Conservation (phyloP, 805 yeast genomes). For the Wickerhamiella galacta region DNA sequence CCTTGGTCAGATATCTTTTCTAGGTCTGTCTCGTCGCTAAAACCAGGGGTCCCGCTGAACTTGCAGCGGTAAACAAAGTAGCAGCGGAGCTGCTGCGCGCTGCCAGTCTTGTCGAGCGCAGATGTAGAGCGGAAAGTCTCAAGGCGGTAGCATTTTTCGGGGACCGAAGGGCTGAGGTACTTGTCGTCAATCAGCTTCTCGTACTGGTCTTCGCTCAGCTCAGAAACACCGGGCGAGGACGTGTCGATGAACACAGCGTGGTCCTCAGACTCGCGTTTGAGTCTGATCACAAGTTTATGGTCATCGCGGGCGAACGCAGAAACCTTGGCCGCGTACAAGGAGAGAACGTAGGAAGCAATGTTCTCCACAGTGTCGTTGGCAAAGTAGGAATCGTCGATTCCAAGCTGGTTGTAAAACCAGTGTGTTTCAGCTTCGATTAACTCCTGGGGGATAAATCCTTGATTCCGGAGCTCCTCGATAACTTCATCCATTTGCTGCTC, state of each 20-base stretch:
- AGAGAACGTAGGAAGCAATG: slow-evolving; percentile 70
- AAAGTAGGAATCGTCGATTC: slow-evolving; percentile 84
- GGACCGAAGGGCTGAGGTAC: slow-evolving; percentile 34
- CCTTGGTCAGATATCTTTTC: slow-evolving; percentile 60
- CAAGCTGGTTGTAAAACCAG: slow-evolving; percentile 78
- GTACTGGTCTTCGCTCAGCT: slow-evolving; percentile 30
- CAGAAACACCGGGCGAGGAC: slow-evolving; percentile 33
- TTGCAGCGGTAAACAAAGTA: slow-evolving; percentile 70
- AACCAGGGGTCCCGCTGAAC: slow-evolving; percentile 24
- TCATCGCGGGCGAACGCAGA: slow-evolving; percentile 62
- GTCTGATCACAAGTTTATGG: slow-evolving; percentile 47
- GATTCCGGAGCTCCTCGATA: slow-evolving; percentile 59
- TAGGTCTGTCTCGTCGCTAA: slow-evolving; percentile 33
- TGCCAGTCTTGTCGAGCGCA: slow-evolving; percentile 20
- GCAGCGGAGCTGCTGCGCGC: slow-evolving; percentile 41
- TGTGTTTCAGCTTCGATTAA: slow-evolving; percentile 71
- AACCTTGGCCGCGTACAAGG: slow-evolving; percentile 81
- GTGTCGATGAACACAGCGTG: slow-evolving; percentile 89
- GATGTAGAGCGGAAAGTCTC: slow-evolving; percentile 61
- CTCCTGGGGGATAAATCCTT: slow-evolving; percentile 79
- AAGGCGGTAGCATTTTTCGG: slow-evolving; percentile 39
- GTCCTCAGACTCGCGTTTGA: slow-evolving; percentile 61
- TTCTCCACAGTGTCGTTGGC: slow-evolving; percentile 69
- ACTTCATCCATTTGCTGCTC: slow-evolving; percentile 66
- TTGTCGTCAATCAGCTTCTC: slow-evolving; percentile 68